phyloP scores from a whole-genome alignment of 805 yeast genomes.

The Saccharomyces jurei region DNA sequence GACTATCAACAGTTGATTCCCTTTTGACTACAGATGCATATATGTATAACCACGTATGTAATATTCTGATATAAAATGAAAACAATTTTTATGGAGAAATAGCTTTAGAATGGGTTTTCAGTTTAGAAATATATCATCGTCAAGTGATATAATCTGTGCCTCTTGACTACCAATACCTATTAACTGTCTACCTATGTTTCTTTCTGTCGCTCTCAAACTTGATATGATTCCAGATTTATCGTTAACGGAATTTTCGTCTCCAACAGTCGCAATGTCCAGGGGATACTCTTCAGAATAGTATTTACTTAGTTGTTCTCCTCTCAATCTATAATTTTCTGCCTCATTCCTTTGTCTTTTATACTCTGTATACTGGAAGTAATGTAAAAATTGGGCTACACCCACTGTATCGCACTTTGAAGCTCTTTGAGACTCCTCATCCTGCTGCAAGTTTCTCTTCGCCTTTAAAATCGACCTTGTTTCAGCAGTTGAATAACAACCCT shows the following conservation, averaged over 20 bases:
- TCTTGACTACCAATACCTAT: background rate
- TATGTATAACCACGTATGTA: background rate
- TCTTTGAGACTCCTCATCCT: constrained; percentile 30
- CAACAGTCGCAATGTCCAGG: constrained; percentile 9
- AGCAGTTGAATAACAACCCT: background rate
- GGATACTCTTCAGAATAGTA: constrained; percentile 26
- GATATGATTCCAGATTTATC: constrained; percentile 9
- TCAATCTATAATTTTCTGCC: constrained; percentile 26
- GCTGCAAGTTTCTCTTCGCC: constrained; percentile 29
- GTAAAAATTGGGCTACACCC: constrained; percentile 31
- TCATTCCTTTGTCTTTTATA: constrained; percentile 30
- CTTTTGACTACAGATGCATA: background rate
- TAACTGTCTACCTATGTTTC: constrained; percentile 9
- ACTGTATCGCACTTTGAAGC: constrained; percentile 35
- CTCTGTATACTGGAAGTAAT: constrained; percentile 33
- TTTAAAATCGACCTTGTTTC: constrained; percentile 33
- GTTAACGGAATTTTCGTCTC: constrained; percentile 1
- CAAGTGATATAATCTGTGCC: background rate
- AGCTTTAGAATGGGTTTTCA: background rate
- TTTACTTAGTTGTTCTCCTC: constrained; percentile 34
- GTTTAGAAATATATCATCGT: background rate
- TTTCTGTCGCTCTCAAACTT: constrained; percentile 17
- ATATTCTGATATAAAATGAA: background rate
- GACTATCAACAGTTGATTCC: background rate
- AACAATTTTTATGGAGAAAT: background rate